Percentiles rank a stretch among this genome's conserved stretches.
Conservation (phyloP, 108 stramenopile genomes). For the Aurantiochytrium sp. region DNA sequence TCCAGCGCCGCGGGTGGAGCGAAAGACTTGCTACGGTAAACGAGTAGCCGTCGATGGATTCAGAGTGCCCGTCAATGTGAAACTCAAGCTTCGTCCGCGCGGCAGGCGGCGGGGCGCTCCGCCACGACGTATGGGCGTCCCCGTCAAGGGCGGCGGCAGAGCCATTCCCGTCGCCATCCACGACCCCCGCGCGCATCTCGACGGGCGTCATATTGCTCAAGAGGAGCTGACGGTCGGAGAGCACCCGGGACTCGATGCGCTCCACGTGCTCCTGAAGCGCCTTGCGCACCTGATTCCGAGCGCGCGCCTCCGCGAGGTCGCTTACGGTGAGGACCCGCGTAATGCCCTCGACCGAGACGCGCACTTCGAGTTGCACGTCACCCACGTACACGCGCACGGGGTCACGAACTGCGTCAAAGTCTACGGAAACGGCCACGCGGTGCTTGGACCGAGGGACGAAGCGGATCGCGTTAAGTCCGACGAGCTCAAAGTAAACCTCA, state of each 20-base stretch:
- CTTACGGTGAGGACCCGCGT: not conserved
- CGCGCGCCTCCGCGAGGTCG: not conserved
- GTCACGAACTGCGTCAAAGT: not conserved
- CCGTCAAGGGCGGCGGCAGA: not conserved
- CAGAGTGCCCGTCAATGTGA: not conserved
- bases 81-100: not conserved
- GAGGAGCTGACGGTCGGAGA: conserved; percentile 3
- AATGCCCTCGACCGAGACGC: not conserved
- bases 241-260: not conserved
- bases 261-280: not conserved
- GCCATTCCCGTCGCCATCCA: not conserved
- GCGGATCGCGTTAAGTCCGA: not conserved
- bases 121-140: not conserved
- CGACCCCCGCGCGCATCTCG: too few species aligned
- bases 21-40: not conserved
- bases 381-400: not conserved
- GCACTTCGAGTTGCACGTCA: not conserved
- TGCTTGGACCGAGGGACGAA: not conserved
- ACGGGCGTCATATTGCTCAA: not conserved
- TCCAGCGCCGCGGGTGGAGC: not conserved
- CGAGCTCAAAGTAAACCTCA: not conserved
- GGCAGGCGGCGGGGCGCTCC: not conserved
- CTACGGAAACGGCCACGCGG: not conserved
- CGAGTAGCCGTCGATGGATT: not conserved
- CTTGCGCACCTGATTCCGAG: not conserved